A percentile compares a stretch with the other conserved stretches of the same genome.
phyloP scores from a whole-genome alignment of 352 stramenopile species.

The Saprolegnia diclina region DNA sequence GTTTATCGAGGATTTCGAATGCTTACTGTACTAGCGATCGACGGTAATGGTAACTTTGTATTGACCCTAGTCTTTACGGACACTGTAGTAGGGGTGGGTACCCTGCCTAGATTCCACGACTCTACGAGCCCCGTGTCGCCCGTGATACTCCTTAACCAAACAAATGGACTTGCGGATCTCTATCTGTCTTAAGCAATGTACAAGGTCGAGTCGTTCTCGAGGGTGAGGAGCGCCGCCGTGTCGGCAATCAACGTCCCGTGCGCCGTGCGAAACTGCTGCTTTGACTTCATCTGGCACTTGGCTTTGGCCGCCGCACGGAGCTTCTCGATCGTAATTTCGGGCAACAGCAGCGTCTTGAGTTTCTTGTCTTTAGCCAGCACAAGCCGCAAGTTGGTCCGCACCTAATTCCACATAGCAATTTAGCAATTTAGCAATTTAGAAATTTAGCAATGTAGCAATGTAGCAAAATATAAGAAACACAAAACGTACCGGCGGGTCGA shows the following conservation, averaged over 20 bases:
- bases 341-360: slow-evolving; percentile 1
- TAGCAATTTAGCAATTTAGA: neutral
- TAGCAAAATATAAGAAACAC: no score
- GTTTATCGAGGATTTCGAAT: no score
- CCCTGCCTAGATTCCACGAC: no score
- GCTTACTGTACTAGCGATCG: no score
- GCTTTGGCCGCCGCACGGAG: neutral
- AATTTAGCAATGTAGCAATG: neutral
- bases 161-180: neutral
- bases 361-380: neutral
- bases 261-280: slow-evolving; percentile 11
- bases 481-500: neutral
- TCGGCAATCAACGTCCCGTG: neutral
- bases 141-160: no score
- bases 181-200: slow-evolving; percentile 20
- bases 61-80: no score
- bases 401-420: neutral
- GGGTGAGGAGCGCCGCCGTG: neutral
- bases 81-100: no score
- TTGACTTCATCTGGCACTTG: slow-evolving; percentile 22
- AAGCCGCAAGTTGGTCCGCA: neutral
- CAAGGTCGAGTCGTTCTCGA: slow-evolving; percentile 18
- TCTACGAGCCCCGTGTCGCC: no score
- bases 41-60: no score
- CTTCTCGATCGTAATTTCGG: neutral